These are phyloP conservation scores for Leptographium radiaticola DNA, from an alignment of 2,329 filamentous ascomycete species.

Conservation along the genomic window DNA sequence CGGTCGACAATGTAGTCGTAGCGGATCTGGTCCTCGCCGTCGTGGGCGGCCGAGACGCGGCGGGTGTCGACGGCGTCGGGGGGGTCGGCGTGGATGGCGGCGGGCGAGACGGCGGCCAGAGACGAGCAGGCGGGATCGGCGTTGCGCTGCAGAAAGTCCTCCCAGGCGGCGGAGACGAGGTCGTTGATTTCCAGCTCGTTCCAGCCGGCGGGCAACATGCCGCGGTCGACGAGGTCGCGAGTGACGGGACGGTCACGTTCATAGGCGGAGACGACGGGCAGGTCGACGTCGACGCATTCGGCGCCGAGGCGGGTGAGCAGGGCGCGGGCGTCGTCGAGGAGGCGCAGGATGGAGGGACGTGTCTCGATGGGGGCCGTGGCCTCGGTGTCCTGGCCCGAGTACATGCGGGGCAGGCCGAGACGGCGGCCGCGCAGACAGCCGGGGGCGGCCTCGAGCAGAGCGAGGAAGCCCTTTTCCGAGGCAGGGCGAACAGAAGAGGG, in stretches of 20 bases:
- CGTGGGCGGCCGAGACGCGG: background rate
- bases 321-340: background rate
- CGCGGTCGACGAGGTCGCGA: background rate
- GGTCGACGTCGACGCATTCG: background rate
- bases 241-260: background rate
- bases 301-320: background rate
- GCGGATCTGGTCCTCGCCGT: background rate
- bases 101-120: background rate
- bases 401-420: background rate
- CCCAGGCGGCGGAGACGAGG: background rate
- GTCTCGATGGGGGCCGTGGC: background rate
- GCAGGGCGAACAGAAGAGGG: background rate
- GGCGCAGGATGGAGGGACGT: background rate
- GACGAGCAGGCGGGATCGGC: background rate
- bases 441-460: too few species aligned
- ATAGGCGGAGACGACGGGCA: background rate
- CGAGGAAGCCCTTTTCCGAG: background rate
- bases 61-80: background rate
- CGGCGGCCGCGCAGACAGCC: background rate
- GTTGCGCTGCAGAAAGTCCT: background rate
- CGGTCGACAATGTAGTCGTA: background rate
- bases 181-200: background rate
- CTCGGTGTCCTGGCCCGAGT: background rate
- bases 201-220: background rate
- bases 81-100: too few species aligned